phyloP scores from a whole-genome alignment of 495 filamentous ascomycete species.

The Letharia columbiana region DNA sequence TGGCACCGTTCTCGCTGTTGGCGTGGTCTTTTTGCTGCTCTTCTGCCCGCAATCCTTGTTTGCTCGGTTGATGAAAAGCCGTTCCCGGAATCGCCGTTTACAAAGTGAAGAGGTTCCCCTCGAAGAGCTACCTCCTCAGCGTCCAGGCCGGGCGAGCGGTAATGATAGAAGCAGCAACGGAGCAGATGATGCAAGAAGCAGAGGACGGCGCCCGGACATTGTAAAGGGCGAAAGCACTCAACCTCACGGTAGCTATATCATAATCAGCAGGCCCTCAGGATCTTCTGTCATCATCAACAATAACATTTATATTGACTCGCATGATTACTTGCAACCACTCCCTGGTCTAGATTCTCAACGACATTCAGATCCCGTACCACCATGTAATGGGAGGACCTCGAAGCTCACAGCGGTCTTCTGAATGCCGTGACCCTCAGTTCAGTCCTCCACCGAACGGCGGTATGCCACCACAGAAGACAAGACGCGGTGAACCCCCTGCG shows the following conservation, averaged over 20 bases:
- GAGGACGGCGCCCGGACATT: not conserved
- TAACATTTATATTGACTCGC: not conserved
- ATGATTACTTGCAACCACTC: not conserved
- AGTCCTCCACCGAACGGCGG: not conserved
- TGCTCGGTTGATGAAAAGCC: not conserved
- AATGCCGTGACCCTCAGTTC: not conserved
- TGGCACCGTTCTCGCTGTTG: not conserved
- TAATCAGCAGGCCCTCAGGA: not conserved
- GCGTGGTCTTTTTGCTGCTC: not conserved
- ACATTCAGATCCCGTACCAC: not conserved
- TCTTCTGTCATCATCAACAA: not conserved
- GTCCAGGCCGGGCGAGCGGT: not conserved
- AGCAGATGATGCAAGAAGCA: not conserved
- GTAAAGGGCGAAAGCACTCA: not conserved
- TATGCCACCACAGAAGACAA: not conserved
- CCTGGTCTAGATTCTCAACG: not conserved
- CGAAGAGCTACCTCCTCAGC: not conserved
- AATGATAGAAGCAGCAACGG: not conserved
- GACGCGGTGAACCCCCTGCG: not conserved
- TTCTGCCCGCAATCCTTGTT: not conserved
- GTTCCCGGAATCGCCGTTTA: not conserved
- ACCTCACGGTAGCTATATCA: not conserved
- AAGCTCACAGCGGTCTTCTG: not conserved
- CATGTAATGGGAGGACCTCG: not conserved
- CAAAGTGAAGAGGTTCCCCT: not conserved